Percentiles rank a stretch among this genome's conserved stretches.
These are phyloP conservation scores for Pythium coloratum DNA, from an alignment of 352 stramenopile genomes.

Conservation along the genomic window DNA sequence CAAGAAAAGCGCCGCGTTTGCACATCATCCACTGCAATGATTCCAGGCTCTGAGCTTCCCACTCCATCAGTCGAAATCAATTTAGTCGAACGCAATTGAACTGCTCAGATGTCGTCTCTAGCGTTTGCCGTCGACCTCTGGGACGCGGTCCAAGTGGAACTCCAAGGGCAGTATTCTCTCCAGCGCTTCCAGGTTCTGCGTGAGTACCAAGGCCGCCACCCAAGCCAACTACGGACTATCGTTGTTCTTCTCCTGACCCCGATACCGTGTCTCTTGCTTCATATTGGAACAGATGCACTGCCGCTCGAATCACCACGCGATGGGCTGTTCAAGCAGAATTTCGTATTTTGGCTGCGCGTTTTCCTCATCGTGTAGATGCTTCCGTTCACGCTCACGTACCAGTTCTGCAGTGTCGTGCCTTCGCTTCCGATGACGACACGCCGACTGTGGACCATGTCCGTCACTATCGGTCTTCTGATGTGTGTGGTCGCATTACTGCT, in stretches of 20 bases:
- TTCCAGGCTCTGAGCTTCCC: no score
- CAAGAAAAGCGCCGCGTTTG: no score
- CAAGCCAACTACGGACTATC: not conserved
- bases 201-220: not conserved
- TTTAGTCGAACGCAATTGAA: no score
- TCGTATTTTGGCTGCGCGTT: not conserved
- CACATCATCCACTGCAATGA: no score
- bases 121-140: not conserved
- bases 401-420: not conserved
- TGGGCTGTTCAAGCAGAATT: not conserved
- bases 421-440: not conserved
- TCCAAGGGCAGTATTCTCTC: conserved; percentile 4
- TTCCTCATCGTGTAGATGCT: not conserved
- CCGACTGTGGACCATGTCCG: not conserved
- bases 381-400: not conserved
- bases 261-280: not conserved
- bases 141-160: conserved; percentile 4
- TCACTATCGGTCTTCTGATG: not conserved
- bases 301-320: not conserved
- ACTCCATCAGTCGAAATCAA: no score
- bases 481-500: not conserved
- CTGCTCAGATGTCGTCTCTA: not conserved
- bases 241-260: not conserved
- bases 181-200: not conserved
- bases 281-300: not conserved